Evolutionary conservation across 2,329 filamentous ascomycete genomes (phyloP).

Genomic region (Penicillium sp.): DNA sequence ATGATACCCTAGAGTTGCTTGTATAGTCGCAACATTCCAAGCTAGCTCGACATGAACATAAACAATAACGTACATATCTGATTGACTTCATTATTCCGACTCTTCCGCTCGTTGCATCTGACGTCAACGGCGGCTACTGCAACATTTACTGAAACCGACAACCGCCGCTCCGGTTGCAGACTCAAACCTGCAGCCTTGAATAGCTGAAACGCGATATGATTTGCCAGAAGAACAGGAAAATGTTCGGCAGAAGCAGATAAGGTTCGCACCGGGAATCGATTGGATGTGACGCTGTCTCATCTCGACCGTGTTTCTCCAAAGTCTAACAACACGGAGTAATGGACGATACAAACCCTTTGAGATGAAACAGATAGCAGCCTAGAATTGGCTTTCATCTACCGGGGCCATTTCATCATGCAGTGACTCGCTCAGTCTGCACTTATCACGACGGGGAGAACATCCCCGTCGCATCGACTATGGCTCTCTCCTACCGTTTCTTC

Average conservation of each 20-base stretch:
- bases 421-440: too few relatives aligned
- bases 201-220: not conserved
- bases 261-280: not conserved
- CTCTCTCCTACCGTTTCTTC: not conserved
- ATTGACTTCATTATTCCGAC: not conserved
- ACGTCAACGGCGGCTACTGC: slow-evolving; percentile 24
- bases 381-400: too few relatives aligned
- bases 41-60: too few relatives aligned
- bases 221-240: not conserved
- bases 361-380: too few relatives aligned
- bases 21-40: too few relatives aligned
- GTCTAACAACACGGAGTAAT: too few relatives aligned
- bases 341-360: too few relatives aligned
- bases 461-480: not conserved
- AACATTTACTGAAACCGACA: slow-evolving; percentile 15
- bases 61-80: too few relatives aligned
- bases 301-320: too few relatives aligned
- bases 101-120: slow-evolving; percentile 10
- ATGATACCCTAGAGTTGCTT: slow-evolving; percentile 20
- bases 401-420: too few relatives aligned
- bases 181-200: slow-evolving; percentile 4
- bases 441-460: too few relatives aligned
- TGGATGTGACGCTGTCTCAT: slow-evolving; percentile 6
- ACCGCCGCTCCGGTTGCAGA: slow-evolving; percentile 4
- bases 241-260: not conserved